Evolutionary conservation across 306 rosid genomes (phyloP).

Genomic region (Mimosa bimucronata): DNA sequence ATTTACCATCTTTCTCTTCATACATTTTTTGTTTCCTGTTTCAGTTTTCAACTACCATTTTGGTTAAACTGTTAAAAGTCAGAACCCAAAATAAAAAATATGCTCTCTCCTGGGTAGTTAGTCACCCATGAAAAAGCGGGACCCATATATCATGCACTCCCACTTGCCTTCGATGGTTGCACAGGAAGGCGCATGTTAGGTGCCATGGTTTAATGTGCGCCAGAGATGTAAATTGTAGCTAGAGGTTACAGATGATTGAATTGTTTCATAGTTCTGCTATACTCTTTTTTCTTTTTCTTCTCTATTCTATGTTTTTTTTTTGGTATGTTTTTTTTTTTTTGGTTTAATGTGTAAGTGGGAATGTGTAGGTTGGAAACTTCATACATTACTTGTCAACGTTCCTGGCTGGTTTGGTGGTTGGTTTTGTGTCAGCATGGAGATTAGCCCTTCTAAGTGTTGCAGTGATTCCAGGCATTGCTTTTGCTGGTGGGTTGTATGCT

Average conservation of each 20-base stretch:
- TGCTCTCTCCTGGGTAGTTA: not conserved
- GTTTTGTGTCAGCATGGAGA: slow-evolving; percentile 98
- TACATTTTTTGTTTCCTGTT: not conserved
- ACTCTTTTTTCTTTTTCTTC: too few relatives aligned
- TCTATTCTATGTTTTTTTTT: too few relatives aligned
- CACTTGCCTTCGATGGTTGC: not conserved
- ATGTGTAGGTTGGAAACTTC: slow-evolving; percentile 87
- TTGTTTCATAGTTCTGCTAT: not conserved
- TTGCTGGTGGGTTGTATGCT: slow-evolving; percentile 97
- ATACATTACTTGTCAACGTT: slow-evolving; percentile 96
- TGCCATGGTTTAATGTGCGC: slow-evolving; percentile 7
- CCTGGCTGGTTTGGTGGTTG: slow-evolving; percentile 98
- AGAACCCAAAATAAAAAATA: slow-evolving; percentile 16
- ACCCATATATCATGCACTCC: not conserved
- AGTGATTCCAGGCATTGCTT: slow-evolving; percentile 97
- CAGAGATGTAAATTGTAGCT: not conserved
- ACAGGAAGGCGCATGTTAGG: too few relatives aligned
- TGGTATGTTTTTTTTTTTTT: not conserved
- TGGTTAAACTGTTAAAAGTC: not conserved
- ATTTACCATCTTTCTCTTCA: slow-evolving; percentile 18
- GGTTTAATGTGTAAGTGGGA: not conserved
- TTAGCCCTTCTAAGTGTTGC: slow-evolving; percentile 93
- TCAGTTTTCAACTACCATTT: not conserved
- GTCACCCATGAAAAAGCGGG: slow-evolving; percentile 21
- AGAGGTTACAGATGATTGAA: slow-evolving; percentile 6